Base-by-base conservation (phyloP, 2,329 filamentous ascomycete genomes). In the Fusarium sp. region DNA sequence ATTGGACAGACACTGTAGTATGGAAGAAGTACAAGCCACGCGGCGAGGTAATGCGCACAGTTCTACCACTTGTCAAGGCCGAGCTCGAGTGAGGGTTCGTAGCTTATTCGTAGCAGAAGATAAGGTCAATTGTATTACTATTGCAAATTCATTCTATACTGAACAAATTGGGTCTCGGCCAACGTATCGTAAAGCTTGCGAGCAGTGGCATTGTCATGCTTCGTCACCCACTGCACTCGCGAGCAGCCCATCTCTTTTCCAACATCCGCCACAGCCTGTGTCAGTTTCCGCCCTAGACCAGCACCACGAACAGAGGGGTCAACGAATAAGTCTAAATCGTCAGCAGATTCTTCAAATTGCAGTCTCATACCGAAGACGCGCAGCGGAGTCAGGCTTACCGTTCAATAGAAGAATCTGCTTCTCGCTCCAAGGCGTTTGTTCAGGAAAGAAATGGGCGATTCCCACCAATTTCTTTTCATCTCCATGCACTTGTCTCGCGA, bases 371-470 rank as follows among this genome's bases (percentile, higher is more conserved):
- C 17, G 17, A 7, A 33, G 30, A 33, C 17, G 3, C 6, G 9
- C 8, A 9, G 2, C 0, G 0, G 2, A 1, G 7, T 3, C 6
- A 1, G 5, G 4, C 55, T n/a, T 35, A 59, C 66, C 66, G n/a
- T 70, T 70, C 0, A 69, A 32, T 2, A 63, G 10, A 4, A 69
- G 45, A 17, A 69, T 70, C 13, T 68, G 14, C 22, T 63, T 70
- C 23, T 69, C 66, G 7, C 45, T 70, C 66, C 66, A 69, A 1
- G 66, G 52, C 2, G 66, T 63, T n/a, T 69, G 65, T 20, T 69
- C 56, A 8, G 66, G 62, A 15, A 69, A 69, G 62, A 69, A 69
- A 23, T 69, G 66, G 1, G 66, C 61, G 2, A 70, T 20, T 7
- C 66, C 66, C 1, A 69, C 66, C 4, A 67, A 3, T 0, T 27